These are phyloP conservation scores for Emmonsiellopsis sp. DNA, from an alignment of 2,329 filamentous ascomycete species.

Conservation along the genomic window DNA sequence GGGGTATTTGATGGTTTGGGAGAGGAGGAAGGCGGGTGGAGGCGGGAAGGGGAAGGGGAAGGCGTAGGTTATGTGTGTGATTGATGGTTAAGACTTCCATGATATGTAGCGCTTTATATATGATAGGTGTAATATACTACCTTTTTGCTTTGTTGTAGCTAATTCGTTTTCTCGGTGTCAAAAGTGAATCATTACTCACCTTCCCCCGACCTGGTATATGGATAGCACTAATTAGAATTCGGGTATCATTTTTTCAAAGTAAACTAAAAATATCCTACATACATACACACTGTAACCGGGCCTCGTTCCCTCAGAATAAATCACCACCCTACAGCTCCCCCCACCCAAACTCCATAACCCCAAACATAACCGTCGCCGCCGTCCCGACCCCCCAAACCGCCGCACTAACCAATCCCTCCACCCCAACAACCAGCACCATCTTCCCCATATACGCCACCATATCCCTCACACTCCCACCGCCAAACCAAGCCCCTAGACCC, in stretches of 20 bases:
- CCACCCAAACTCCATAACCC: constrained; percentile 33
- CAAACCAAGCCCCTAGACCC: constrained; percentile 25
- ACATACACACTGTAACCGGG: no score
- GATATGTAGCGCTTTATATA: no score
- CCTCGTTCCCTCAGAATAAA: no score
- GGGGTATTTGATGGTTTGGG: constrained; percentile 94
- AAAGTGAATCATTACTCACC: no score
- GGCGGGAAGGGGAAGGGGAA: constrained; percentile 32
- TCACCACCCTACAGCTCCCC: constrained; percentile 15
- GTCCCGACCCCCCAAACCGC: constrained; percentile 31
- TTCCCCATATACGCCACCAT: constrained; percentile 28
- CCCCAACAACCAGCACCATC: constrained; percentile 26
- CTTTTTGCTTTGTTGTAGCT: no score
- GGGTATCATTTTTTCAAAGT: no score
- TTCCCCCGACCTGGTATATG: no score
- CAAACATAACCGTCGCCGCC: constrained; percentile 29
- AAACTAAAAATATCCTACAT: no score
- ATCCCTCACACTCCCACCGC: constrained; percentile 23
- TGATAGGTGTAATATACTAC: no score
- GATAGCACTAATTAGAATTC: no score
- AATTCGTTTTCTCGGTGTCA: no score
- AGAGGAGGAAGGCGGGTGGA: constrained; percentile 54
- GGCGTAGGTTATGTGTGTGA: constrained; percentile 5
- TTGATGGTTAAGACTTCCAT: neutral
- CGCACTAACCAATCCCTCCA: constrained; percentile 29